Evolutionary conservation across 768 basidiomycete species (phyloP).

Genomic region (Suillus americanus): DNA sequence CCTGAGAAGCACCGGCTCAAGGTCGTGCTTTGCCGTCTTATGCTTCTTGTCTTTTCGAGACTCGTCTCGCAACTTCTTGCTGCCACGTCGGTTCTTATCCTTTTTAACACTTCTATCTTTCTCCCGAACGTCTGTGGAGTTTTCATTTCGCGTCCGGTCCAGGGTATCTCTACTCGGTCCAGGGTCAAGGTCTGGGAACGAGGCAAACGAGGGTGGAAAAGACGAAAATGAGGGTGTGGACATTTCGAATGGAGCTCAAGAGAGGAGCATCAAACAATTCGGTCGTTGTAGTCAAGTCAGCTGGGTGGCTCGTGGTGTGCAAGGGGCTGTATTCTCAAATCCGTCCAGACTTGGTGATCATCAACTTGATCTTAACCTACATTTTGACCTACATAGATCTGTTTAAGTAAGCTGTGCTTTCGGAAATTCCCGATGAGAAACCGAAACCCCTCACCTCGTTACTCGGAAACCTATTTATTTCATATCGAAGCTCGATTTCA

Average conservation of each 20-base stretch:
- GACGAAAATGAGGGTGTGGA: conserved; percentile 60
- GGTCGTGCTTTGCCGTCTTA: conserved; percentile 31
- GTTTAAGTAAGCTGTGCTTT: conserved; percentile 1
- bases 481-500: not conserved
- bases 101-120: conserved; percentile 11
- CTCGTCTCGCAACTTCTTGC: conserved; percentile 18
- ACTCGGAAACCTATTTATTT: conserved; percentile 4
- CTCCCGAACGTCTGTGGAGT: conserved; percentile 11
- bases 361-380: too few species aligned
- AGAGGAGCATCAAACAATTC: not conserved
- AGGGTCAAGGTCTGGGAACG: conserved; percentile 64
- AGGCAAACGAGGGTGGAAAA: conserved; percentile 64
- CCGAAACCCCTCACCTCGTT: conserved; percentile 3
- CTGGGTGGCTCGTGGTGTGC: not conserved
- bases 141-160: conserved; percentile 19
- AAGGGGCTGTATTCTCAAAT: not conserved
- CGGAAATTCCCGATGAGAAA: conserved; percentile 4
- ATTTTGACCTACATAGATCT: not conserved
- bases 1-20: conserved; percentile 26
- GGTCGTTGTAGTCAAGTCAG: not conserved
- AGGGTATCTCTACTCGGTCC: conserved; percentile 35
- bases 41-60: conserved; percentile 30
- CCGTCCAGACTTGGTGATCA: not conserved
- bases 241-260: conserved; percentile 27
- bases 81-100: conserved; percentile 23